Evolutionary conservation across 495 filamentous ascomycete genomes (phyloP), one percentile per base, ranked within the genome.

Genomic region (Oleoguttula mirabilis): DNA sequence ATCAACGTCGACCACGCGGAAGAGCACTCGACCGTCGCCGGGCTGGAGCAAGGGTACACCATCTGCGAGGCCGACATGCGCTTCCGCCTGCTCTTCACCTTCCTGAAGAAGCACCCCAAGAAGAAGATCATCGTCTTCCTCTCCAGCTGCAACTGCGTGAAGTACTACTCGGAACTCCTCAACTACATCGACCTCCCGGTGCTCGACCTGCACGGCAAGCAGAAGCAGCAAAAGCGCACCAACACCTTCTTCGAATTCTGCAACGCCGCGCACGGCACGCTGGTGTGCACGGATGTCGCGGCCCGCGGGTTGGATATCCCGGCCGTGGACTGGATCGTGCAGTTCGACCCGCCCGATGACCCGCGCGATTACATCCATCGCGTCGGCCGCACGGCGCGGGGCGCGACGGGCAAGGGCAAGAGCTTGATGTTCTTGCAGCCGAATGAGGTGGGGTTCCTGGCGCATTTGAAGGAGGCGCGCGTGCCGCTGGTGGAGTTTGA

Each of bases 111-210:
- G 54, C 84, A 82, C 64, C 69, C 80, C 52, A 80, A 80, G 59
- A 96, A 94, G 72, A 96, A 95, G 68, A 80, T 93, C 49, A 94
- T 98, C 48, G 88, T 98, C 30, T 95, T 98, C 69, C 83, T 94
- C 63, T 87, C 80, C 28, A 88, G 81, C 59, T 96, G 90, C 56
- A 85, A 83, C 52, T 88, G 80, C 39, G 90, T 96, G 41, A 93
- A 93, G 55, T 94, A 93, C 65, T 82, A 94, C 64, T 74, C 84
- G 11, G 90, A 98, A 55, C 76, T 95, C 1, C 72, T 94, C 39
- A 93, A 94, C 64, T 94, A 90, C 61, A 95, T 96, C 45, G 90
- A 98, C 60, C 71, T 96, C 6, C 88, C 84, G 15, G 88, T 92
- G n/a, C 72, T 88, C 27, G 80, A 81, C 45, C 59, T 77, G 23